Evolutionary conservation across 768 basidiomycete genomes (phyloP), one percentile per base, ranked within the genome.

Genomic region (Lyophyllum decastes): DNA sequence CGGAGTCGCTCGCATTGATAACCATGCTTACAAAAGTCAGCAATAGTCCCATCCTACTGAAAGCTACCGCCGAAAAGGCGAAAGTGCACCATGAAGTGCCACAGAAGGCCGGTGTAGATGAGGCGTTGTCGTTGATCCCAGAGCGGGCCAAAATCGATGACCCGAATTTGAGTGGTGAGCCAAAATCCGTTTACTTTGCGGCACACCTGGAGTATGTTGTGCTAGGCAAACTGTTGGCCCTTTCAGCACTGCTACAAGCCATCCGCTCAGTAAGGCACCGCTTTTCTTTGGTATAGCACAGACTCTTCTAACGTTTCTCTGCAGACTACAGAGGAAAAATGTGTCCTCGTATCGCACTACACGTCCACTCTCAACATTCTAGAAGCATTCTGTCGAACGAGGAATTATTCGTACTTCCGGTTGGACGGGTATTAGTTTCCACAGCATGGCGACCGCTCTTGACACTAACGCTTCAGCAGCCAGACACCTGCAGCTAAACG

Each of bases 261-360:
- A 75, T 96, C 51, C 79, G 80, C 52, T 78, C 84, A 70, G 92
- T 89, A 63, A 14, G 64, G 52, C 10, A 33, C 44, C 4, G 21
- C 16, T 55, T 38, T 58, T 27, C 26, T 27, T 55, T 56, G 14
- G 14, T 26, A 22, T 21, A 6, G 48, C 34, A 5, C 17, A 11
- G 11, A 27, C 33, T 35, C 21, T 21, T 10, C 40, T 49, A 8
- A 59, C 33, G 24, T 25, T 51, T 55, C 17, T 24, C 44, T 14
- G n/a, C 54, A 92, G 87, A 75, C 78, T 34, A 94, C 92, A 0
- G 87, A 90, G 40, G 96, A 99, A 74, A 99, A 99, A 82, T 90
- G 94, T 64, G 90, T 98, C 33, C 74, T 99, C 41, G 92, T 96
- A 33, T 98, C 95, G n/a, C 95, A 98, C 69, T 99, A 91, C 66